A percentile compares a stretch with the other conserved stretches of the same genome.
phyloP scores from a whole-genome alignment of 2,329 filamentous ascomycete genomes.

The Ilyonectria mors-panacis region DNA sequence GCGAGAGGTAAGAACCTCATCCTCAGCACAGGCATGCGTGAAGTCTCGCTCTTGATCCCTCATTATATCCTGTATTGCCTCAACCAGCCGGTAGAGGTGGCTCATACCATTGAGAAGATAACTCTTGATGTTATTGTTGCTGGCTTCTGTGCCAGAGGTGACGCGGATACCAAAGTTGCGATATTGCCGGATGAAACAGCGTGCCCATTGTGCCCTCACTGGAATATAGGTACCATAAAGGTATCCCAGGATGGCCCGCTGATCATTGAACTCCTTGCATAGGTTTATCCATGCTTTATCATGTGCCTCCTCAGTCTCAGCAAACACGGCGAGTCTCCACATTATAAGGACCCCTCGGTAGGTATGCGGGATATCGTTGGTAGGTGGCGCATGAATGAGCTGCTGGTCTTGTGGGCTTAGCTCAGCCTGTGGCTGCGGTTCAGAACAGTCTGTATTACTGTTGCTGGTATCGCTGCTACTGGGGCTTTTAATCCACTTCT shows the following conservation, averaged over 20 bases:
- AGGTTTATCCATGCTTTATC: constrained; percentile 14
- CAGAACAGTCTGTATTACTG: neutral
- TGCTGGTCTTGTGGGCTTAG: neutral
- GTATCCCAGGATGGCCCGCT: constrained; percentile 20
- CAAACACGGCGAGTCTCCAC: too few relatives aligned
- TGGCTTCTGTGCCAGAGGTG: constrained; percentile 27
- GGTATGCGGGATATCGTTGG: constrained; percentile 4
- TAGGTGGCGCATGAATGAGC: constrained; percentile 1
- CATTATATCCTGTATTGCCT: constrained; percentile 28
- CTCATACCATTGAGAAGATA: constrained; percentile 16
- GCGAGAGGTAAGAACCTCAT: constrained; percentile 25
- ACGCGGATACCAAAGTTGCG: constrained; percentile 31
- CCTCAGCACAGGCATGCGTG: constrained; percentile 14
- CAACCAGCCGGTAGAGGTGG: constrained; percentile 16
- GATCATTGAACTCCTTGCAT: constrained; percentile 18
- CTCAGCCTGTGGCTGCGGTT: constrained; percentile 1
- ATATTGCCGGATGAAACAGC: constrained; percentile 26
- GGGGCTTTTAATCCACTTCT: too few relatives aligned
- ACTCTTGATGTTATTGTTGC: constrained; percentile 27
- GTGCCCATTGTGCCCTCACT: constrained; percentile 24
- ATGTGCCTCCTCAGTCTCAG: too few relatives aligned
- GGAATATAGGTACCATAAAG: constrained; percentile 27
- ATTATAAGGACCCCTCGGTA: constrained; percentile 9
- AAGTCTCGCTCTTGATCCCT: constrained; percentile 28
- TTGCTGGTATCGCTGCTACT: neutral